Evolutionary conservation across 1,284 basidiomycete genomes (phyloP).

Genomic region (Takashimella tepidaria): DNA sequence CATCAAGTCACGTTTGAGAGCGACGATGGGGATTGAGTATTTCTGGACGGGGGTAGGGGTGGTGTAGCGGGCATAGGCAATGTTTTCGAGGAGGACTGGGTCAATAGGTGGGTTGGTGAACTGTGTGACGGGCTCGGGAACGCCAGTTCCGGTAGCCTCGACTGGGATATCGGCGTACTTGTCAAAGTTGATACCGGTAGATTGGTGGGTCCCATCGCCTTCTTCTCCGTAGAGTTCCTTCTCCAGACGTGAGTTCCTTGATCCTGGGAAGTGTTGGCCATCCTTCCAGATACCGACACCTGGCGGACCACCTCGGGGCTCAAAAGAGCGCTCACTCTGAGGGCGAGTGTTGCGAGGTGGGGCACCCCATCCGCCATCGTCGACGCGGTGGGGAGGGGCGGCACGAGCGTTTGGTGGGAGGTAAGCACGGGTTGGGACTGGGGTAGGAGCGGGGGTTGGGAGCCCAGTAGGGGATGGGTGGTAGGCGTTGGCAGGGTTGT

Average conservation of each 20-base stretch:
- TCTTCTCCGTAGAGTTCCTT: constrained; percentile 93
- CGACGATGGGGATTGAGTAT: constrained; percentile 98
- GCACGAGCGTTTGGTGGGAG: constrained; percentile 52
- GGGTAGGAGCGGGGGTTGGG: constrained; percentile 42
- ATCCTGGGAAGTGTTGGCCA: constrained; percentile 75
- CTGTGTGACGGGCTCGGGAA: constrained; percentile 83
- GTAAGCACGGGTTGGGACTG: constrained; percentile 51
- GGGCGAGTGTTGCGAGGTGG: constrained; percentile 34
- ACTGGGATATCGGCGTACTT: constrained; percentile 99
- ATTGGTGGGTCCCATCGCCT: constrained; percentile 63
- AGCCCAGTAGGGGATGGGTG: constrained; percentile 37
- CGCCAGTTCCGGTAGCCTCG: constrained; percentile 91
- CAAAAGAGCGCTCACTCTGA: constrained; percentile 48
- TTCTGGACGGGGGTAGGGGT: constrained; percentile 98
- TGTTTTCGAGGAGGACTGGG: constrained; percentile 91
- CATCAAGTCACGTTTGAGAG: constrained; percentile 87
- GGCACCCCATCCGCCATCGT: constrained; percentile 53
- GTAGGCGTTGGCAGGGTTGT: constrained; percentile 27
- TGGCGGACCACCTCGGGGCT: constrained; percentile 46
- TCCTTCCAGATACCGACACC: constrained; percentile 86
- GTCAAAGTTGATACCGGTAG: constrained; percentile 99
- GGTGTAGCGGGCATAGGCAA: constrained; percentile 83
- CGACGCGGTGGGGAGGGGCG: constrained; percentile 27
- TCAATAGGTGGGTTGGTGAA: constrained; percentile 91
- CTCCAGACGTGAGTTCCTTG: constrained; percentile 79